Base-by-base conservation (phyloP, 306 rosid genomes). In the Cajanus cajan region DNA sequence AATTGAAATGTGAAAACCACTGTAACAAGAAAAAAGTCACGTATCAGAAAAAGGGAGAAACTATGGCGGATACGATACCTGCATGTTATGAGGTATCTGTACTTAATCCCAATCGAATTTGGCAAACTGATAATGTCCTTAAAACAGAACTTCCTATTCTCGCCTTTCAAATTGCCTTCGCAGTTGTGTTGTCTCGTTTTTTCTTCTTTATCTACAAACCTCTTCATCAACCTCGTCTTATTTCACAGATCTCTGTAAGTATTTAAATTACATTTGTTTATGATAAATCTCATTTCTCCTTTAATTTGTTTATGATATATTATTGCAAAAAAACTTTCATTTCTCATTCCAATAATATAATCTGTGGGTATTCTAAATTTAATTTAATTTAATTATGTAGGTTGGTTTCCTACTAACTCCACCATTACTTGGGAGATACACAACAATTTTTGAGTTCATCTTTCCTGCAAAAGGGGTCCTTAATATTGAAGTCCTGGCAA, bases 211-310 rank as follows among this genome's bases (percentile, higher is more conserved):
- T 74, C 10, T 12, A 48, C 12, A 54, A 21, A 48, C 90, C 87
- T 28, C 10, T 87, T 7, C 82, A 70, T 34, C 85, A 81, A 55
- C 80, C 87, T 47, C 86, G 59, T 51, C 63, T 87, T 19, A 9
- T 84, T 74, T 52, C 87, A 15, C 74, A 83, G 0, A 51, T 83
- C 31, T 0, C 25, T 18, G 89, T 83, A 52, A 78, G 83, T 72
- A 8, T 41, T 28, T 14, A 22, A 6, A 12, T 36, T 15, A 25
- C 24, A 21, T 2, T 44, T 44, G 10, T 22, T 22, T 4, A 22
- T 43, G n/a, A 51, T 8, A 50, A n/a, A n/a, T n/a, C n/a, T n/a
- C n/a, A n/a, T n/a, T n/a, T n/a, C n/a, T n/a, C n/a, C 9, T 6
- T 66, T 44, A 0, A 14, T 2, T 44, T 44, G 10, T 22, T 22